These are phyloP conservation scores for Solanum virginianum DNA, from an alignment of 257 asterid genomes.

Conservation along the genomic window DNA sequence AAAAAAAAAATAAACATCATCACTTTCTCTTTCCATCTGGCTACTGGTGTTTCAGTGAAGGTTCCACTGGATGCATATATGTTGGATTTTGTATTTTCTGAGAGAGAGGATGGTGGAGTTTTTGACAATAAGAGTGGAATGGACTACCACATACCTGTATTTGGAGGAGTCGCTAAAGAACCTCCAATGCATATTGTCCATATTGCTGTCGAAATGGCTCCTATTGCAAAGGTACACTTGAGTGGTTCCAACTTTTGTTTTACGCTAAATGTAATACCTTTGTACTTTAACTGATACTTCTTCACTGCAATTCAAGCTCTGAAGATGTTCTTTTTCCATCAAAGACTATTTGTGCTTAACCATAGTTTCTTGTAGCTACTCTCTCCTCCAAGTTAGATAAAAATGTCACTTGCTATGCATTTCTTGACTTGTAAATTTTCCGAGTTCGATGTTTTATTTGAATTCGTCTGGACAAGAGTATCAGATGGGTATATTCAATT, in stretches of 20 bases:
- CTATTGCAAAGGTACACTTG: slow-evolving; percentile 81
- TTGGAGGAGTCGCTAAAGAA: slow-evolving; percentile 72
- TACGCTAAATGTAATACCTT: not conserved
- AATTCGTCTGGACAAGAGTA: not conserved
- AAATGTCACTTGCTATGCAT: not conserved
- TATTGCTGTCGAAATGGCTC: slow-evolving; percentile 97
- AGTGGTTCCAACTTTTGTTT: not conserved
- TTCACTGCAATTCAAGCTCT: not conserved
- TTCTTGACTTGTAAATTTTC: not conserved
- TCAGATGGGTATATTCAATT: not conserved
- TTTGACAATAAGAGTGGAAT: slow-evolving; percentile 80
- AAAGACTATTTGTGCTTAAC: not conserved
- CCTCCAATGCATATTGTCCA: slow-evolving; percentile 95
- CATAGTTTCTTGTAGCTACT: not conserved
- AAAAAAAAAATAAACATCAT: not conserved
- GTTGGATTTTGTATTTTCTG: slow-evolving; percentile 98
- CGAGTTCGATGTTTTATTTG: not conserved
- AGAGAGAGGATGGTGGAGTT: slow-evolving; percentile 74
- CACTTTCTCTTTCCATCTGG: slow-evolving; percentile 2
- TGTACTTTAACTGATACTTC: not conserved
- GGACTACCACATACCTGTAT: slow-evolving; percentile 95
- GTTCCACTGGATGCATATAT: slow-evolving; percentile 90
- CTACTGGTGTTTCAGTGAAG: slow-evolving; percentile 47
- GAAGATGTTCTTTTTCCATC: not conserved
- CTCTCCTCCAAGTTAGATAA: not conserved